A percentile compares a stretch with the other conserved stretches of the same genome.
These are phyloP conservation scores for Lepidium aucheri DNA, from an alignment of 345 rosid species.

Conservation along the genomic window DNA sequence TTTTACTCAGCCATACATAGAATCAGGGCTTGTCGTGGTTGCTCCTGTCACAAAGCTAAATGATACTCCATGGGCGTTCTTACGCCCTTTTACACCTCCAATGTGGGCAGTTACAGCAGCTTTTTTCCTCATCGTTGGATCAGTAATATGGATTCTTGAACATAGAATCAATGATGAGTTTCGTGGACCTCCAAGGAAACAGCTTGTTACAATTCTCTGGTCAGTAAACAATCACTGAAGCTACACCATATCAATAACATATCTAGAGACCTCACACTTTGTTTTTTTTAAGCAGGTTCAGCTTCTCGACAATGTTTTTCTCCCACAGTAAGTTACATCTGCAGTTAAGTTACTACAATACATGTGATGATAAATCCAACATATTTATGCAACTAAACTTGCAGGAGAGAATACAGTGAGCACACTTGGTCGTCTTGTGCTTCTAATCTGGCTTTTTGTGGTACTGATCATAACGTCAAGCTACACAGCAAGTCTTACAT, in stretches of 20 bases:
- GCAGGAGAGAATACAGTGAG: constrained; percentile 84
- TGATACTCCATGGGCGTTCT: constrained; percentile 69
- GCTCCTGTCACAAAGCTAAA: constrained; percentile 66
- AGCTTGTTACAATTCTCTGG: constrained; percentile 64
- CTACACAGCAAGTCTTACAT: constrained; percentile 95
- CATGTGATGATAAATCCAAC: not conserved
- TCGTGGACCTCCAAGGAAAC: constrained; percentile 76
- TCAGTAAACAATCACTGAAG: constrained; percentile 28
- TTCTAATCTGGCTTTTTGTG: constrained; percentile 86
- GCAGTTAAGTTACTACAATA: not conserved
- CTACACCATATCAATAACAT: not conserved
- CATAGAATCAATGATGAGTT: constrained; percentile 84
- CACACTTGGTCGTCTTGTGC: constrained; percentile 71
- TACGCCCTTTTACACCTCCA: constrained; percentile 61
- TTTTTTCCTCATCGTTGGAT: constrained; percentile 69
- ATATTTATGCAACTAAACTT: constrained; percentile 11
- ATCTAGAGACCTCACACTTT: not conserved
- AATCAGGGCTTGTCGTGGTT: constrained; percentile 86
- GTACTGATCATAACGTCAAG: constrained; percentile 84
- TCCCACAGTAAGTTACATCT: constrained; percentile 62
- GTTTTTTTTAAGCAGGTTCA: constrained; percentile 51
- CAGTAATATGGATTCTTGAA: constrained; percentile 86
- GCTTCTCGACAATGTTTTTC: constrained; percentile 87
- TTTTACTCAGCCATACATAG: constrained; percentile 84
- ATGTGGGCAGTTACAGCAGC: constrained; percentile 82